Evolutionary conservation across 2,329 filamentous ascomycete genomes (phyloP).

Genomic region (Colletotrichum caudatum): DNA sequence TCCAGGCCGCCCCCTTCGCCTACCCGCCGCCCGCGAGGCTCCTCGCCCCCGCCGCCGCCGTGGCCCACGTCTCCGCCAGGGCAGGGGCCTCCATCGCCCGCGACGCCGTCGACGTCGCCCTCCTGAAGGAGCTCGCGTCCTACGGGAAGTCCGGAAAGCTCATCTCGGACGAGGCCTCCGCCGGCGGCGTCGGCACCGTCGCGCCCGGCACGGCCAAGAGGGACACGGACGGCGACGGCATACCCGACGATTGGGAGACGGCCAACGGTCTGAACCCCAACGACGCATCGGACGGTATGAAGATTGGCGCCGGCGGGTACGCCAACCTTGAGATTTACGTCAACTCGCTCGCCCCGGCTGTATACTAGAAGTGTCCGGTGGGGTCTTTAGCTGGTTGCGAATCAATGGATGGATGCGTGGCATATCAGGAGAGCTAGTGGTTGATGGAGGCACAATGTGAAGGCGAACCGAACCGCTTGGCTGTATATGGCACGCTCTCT

Average conservation of each 20-base stretch:
- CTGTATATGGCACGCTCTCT: conserved; percentile 21
- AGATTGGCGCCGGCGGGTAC: conserved; percentile 57
- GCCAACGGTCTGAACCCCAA: conserved; percentile 56
- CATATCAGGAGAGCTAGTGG: not conserved
- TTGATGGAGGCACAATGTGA: not conserved
- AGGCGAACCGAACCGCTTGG: not conserved
- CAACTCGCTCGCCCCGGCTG: conserved; percentile 57
- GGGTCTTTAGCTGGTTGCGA: conserved; percentile 56
- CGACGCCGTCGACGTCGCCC: conserved; percentile 57
- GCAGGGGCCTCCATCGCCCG: conserved; percentile 59
- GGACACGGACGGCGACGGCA: conserved; percentile 63
- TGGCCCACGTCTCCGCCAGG: conserved; percentile 54
- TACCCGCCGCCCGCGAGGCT: conserved; percentile 58
- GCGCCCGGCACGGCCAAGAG: conserved; percentile 52
- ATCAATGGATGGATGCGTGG: conserved; percentile 56
- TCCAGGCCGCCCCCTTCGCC: conserved; percentile 54
- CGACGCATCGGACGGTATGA: conserved; percentile 56
- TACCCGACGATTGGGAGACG: conserved; percentile 61
- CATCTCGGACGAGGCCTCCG: conserved; percentile 59
- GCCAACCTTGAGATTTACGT: conserved; percentile 63
- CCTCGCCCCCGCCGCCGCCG: conserved; percentile 54
- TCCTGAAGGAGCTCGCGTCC: conserved; percentile 58
- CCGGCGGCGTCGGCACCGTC: conserved; percentile 56
- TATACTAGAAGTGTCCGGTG: conserved; percentile 58
- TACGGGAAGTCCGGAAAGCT: conserved; percentile 59